Evolutionary conservation across 345 rosid genomes (phyloP), one percentile per base, ranked within the genome.

Genomic region (Hevea brasiliensis): DNA sequence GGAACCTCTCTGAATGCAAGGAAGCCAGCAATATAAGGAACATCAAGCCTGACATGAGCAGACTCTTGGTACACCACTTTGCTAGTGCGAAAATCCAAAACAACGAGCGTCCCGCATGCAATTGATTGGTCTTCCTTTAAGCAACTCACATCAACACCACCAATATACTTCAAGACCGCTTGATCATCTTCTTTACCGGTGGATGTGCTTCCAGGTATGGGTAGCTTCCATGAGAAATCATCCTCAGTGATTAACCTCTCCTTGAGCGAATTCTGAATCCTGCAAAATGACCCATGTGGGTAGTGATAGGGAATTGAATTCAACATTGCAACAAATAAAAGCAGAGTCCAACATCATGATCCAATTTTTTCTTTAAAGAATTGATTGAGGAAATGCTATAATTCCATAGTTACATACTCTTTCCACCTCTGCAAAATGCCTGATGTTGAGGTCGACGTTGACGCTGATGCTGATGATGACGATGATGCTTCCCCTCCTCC

Each of bases 101-200:
- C 92, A 61, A 92, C 94, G 53, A 95, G 87, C 51, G 87, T 79
- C 42, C 87, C 97, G 65, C 92, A 92, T 0, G 94, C 99, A 73
- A 87, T 42, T 0, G 89, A 87, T 2, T 88, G 77, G 29, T 88
- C 90, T 50, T 92, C 87, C 83, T 86, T 92, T 23, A 86, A 81
- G 84, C 84, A 92, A 87, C 96, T 92, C 76, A 94, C 81, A 72
- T 95, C 99, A 3, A 89, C 97, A 40, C 99, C 98, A 17, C 96
- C 98, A n/a, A 94, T 86, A 79, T 86, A 90, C 83, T 75, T 88
- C 78, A 92, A 83, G 24, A 59, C 26, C 48, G 11, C 72, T 51
- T 77, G 82, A 27, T 71, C 71, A 45, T 69, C 79, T 41, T 61
- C 77, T 3, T 21, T 10, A 4, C 14, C 37, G 3, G 61, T 15